These are phyloP conservation scores for Quercus glauca DNA, from an alignment of 306 rosid genomes.

Conservation along the genomic window DNA sequence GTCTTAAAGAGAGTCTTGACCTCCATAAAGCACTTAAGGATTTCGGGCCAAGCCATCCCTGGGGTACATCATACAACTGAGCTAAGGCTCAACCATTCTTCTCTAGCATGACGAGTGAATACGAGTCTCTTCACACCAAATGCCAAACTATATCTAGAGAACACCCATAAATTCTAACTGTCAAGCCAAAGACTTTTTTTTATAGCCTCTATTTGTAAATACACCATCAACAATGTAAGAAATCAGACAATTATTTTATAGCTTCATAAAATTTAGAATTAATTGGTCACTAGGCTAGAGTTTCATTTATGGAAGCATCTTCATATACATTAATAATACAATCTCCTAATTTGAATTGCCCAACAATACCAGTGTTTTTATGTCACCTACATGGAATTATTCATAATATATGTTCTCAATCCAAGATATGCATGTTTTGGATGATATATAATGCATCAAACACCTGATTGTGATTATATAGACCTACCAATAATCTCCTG, in stretches of 20 bases:
- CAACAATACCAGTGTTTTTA: neutral
- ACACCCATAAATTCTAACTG: neutral
- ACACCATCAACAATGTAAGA: neutral
- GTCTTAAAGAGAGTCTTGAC: neutral
- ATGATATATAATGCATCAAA: neutral
- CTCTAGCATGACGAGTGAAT: neutral
- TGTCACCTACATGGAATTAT: neutral
- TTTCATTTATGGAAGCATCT: neutral
- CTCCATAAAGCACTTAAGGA: neutral
- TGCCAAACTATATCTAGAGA: neutral
- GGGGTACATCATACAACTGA: neutral
- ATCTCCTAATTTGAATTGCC: neutral
- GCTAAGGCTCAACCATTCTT: neutral
- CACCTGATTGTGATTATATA: neutral
- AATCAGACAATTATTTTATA: neutral
- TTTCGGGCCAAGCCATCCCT: neutral
- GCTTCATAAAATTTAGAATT: neutral
- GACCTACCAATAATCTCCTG: slow-evolving; percentile 54
- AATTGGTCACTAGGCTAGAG: neutral
- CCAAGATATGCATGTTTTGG: neutral
- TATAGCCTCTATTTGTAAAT: neutral
- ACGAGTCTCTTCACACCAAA: neutral
- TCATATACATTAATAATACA: neutral
- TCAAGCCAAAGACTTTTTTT: neutral
- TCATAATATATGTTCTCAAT: neutral